Conservation (phyloP, 768 basidiomycete species). For the Dacryopinax spathularia region DNA sequence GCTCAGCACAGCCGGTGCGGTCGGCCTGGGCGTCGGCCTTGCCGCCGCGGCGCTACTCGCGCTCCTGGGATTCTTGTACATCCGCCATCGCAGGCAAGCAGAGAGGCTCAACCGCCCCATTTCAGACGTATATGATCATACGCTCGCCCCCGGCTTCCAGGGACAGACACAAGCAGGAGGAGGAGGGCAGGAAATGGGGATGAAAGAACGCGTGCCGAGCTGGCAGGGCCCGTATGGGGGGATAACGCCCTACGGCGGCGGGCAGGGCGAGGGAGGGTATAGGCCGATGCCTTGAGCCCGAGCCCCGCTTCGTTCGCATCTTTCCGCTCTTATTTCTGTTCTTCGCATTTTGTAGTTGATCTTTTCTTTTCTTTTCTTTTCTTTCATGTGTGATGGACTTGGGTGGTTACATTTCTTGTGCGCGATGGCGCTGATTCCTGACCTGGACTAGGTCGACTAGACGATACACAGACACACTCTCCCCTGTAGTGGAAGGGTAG, state of each 20-base stretch:
- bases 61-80: not conserved
- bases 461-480: too few species aligned
- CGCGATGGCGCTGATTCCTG: too few species aligned
- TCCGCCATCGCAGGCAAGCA: not conserved
- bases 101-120: not conserved
- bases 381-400: too few species aligned
- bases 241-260: not conserved
- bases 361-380: too few species aligned
- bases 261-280: not conserved
- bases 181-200: not conserved
- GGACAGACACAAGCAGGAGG: too few species aligned
- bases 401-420: too few species aligned
- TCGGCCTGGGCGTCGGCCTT: not conserved
- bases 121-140: not conserved
- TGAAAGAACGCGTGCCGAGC: not conserved
- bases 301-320: too few species aligned
- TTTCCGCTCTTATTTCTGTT: too few species aligned
- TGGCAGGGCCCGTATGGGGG: not conserved
- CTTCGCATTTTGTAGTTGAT: too few species aligned
- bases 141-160: not conserved
- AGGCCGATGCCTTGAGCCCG: not conserved
- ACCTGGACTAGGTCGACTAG: too few species aligned
- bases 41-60: not conserved
- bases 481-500: too few species aligned
- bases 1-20: not conserved